These are phyloP conservation scores for Arachis hypogaea DNA, from an alignment of 306 rosid species.

Conservation along the genomic window DNA sequence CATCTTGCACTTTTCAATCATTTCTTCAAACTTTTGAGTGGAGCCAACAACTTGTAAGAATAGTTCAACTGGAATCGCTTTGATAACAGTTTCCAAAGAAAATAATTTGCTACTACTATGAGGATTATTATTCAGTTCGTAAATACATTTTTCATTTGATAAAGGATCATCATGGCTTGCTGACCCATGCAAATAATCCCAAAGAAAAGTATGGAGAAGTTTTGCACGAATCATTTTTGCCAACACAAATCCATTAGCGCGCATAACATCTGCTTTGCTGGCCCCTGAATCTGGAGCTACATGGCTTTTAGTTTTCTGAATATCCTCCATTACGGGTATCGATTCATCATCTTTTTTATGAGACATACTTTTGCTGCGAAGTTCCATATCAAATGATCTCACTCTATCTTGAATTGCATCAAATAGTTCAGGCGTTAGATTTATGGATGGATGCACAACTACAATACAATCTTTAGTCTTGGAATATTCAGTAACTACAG, in stretches of 20 bases:
- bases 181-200: constrained; percentile 71
- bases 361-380: constrained; percentile 59
- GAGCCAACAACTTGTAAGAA: constrained; percentile 94
- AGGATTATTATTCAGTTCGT: constrained; percentile 52
- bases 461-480: constrained; percentile 50
- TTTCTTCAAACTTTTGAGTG: constrained; percentile 59
- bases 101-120: constrained; percentile 67
- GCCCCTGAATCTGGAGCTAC: constrained; percentile 50
- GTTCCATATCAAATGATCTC: constrained; percentile 70
- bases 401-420: constrained; percentile 74
- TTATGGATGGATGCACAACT: constrained; percentile 78
- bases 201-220: constrained; percentile 78
- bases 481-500: constrained; percentile 70
- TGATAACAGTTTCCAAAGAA: constrained; percentile 67
- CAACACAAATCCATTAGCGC: constrained; percentile 84
- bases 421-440: constrained; percentile 65
- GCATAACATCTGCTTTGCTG: constrained; percentile 71
- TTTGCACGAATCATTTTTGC: constrained; percentile 96
- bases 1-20: constrained; percentile 88
- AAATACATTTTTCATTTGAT: constrained; percentile 42
- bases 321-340: constrained; percentile 74
- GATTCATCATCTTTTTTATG: constrained; percentile 52
- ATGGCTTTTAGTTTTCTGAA: constrained; percentile 62
- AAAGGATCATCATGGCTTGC: constrained; percentile 44
- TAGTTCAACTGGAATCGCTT: constrained; percentile 84